Conservation (phyloP, 495 filamentous ascomycete genomes). For the Xylaria nigripes region DNA sequence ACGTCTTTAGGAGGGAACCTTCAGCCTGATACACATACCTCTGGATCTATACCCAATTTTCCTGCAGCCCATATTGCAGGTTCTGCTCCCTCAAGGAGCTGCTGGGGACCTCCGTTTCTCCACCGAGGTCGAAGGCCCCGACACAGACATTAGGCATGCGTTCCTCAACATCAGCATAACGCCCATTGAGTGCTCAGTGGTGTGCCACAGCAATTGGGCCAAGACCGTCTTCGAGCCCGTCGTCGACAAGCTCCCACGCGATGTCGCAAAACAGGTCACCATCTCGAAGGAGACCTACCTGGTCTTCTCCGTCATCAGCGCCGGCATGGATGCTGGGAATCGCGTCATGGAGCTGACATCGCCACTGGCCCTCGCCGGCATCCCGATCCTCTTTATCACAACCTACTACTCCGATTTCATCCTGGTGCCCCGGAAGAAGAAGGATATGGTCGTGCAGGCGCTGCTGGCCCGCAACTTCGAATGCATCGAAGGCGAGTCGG, state of each 20-base stretch:
- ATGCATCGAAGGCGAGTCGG: conserved; percentile 61
- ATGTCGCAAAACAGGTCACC: conserved; percentile 46
- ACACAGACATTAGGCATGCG: conserved; percentile 50
- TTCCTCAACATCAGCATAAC: conserved; percentile 94
- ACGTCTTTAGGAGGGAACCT: conserved; percentile 62
- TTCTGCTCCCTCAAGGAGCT: conserved; percentile 60
- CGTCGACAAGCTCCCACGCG: conserved; percentile 43
- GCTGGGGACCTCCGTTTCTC: conserved; percentile 20
- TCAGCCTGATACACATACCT: conserved; percentile 88
- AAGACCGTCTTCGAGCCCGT: conserved; percentile 65
- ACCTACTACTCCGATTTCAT: conserved; percentile 98
- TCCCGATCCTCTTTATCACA: conserved; percentile 96
- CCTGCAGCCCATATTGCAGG: conserved; percentile 70
- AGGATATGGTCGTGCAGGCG: conserved; percentile 62
- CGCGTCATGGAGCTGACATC: conserved; percentile 86
- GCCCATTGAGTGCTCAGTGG: conserved; percentile 85
- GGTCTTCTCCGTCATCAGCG: conserved; percentile 78
- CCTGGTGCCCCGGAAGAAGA: conserved; percentile 69
- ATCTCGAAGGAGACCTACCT: conserved; percentile 79
- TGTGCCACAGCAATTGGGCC: conserved; percentile 68
- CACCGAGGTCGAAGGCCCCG: conserved; percentile 32
- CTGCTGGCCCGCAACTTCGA: conserved; percentile 76
- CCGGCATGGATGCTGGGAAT: conserved; percentile 88
- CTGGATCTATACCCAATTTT: conserved; percentile 72
- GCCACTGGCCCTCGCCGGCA: conserved; percentile 82